Percentiles rank a stretch among this genome's conserved stretches.
phyloP scores from a whole-genome alignment of 2,329 filamentous ascomycete genomes.

The Cladosporium sp. region DNA sequence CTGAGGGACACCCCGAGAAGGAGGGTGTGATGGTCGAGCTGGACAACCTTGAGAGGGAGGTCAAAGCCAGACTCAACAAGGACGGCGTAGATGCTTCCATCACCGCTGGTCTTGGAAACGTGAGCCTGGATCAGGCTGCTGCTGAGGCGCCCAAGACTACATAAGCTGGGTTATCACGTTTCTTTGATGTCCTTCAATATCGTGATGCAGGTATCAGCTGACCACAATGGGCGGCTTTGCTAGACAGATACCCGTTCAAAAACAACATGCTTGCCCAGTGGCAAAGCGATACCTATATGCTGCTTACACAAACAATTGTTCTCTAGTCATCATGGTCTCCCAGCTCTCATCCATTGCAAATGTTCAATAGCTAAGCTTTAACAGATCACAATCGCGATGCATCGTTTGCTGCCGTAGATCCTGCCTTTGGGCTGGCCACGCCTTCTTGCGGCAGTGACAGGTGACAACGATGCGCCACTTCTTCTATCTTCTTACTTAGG shows the following conservation, averaged over 20 bases:
- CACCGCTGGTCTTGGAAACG: constrained; percentile 25
- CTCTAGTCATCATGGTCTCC: not conserved
- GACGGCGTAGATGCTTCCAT: constrained; percentile 20
- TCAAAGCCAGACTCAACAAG: constrained; percentile 52
- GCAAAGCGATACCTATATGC: not conserved
- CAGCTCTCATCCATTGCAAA: not conserved
- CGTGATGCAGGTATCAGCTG: constrained; percentile 7
- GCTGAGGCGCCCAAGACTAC: constrained; percentile 24
- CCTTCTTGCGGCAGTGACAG: not conserved
- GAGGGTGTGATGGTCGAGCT: constrained; percentile 75
- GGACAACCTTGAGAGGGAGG: constrained; percentile 61
- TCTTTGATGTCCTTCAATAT: not conserved
- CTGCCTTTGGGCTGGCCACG: not conserved
- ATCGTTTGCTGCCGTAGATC: not conserved
- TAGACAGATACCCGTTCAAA: constrained; percentile 15
- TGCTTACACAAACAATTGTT: not conserved
- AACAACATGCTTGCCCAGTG: constrained; percentile 11
- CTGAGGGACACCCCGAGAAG: constrained; percentile 84
- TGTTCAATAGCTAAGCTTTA: not conserved
- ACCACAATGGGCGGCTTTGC: constrained; percentile 4
- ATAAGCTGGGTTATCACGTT: constrained; percentile 12
- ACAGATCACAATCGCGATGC: not conserved
- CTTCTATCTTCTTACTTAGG: not conserved
- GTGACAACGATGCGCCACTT: not conserved
- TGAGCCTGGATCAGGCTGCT: constrained; percentile 29